Base-by-base conservation (phyloP, 345 rosid genomes). In the Aquilaria sinensis region DNA sequence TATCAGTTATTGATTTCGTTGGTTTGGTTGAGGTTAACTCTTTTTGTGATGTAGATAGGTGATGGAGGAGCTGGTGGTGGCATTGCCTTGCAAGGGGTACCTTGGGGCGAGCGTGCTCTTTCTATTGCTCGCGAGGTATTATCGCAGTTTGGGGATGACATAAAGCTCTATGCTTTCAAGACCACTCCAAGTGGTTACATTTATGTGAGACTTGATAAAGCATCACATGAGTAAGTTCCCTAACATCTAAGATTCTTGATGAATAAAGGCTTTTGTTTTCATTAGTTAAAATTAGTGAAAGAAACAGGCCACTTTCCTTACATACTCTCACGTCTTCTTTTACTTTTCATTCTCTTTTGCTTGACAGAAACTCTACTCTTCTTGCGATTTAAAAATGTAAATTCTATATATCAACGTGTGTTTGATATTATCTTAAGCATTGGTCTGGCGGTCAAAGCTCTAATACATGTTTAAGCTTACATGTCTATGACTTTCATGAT, bases 41-140 rank as follows among this genome's bases (percentile, higher is more conserved):
- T 37, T 23, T 57, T 56, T 0, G 14, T 23, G 8, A 48, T 61
- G 63, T 73, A 92, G 96, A 51, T 77, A 68, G 93, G 92, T 3
- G 97, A 92, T 75, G 97, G 98, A 61, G 90, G 89, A 58, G 85
- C 84, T 75, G 98, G 97, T 50, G 98, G 98, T 67, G 97, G 98
- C 62, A 49, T 89, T 67, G 92, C 78, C 58, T 70, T 87, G 37
- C 80, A 83, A 78, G 77, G 77, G 58, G 83, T 88, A 11, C 63
- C 85, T 10, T 89, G 90, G 98, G 97, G 94, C 34, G 86, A 89
- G 60, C 76, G 53, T 56, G 85, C 63, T 72, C 87, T 87, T 32
- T 79, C 85, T 53, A 83, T 86, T 74, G 90, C 96, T 53, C 60
- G 15, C 2, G 78, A 90, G 60, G 83, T 78, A 52, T 56, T 90